phyloP scores from a whole-genome alignment of 495 filamentous ascomycete genomes.

The Talaromyces adpressus region DNA sequence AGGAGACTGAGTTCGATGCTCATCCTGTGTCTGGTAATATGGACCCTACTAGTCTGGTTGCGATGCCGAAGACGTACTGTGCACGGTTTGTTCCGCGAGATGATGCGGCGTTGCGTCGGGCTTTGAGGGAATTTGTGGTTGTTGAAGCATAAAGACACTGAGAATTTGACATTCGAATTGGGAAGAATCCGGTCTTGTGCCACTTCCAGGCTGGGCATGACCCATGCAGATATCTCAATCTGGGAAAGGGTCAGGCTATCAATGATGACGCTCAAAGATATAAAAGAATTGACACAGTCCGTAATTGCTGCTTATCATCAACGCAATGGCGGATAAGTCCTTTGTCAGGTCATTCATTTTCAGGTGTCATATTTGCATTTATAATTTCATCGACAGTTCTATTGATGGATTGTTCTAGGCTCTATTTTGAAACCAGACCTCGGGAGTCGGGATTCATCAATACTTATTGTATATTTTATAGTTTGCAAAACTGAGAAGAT shows the following conservation, averaged over 20 bases:
- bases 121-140: not conserved
- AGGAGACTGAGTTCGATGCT: constrained; percentile 39
- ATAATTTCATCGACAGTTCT: not conserved
- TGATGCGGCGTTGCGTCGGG: not conserved
- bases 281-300: not conserved
- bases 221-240: too few relatives aligned
- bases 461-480: not conserved
- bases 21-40: constrained; percentile 49
- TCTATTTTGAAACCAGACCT: not conserved
- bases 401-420: not conserved
- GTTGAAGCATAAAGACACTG: not conserved
- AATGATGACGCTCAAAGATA: not conserved
- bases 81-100: constrained; percentile 46
- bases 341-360: not conserved
- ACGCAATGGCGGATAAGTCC: not conserved
- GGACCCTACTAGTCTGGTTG: constrained; percentile 52
- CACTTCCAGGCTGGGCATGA: too few relatives aligned
- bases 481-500: too few relatives aligned
- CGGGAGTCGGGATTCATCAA: not conserved
- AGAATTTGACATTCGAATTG: not conserved
- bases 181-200: too few relatives aligned
- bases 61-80: constrained; percentile 48
- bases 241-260: not conserved
- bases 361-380: not conserved
- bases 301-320: not conserved